A percentile compares a stretch with the other conserved stretches of the same genome.
phyloP scores from a whole-genome alignment of 192 early-diverging fungal genomes.

The Coemansia erecta region DNA sequence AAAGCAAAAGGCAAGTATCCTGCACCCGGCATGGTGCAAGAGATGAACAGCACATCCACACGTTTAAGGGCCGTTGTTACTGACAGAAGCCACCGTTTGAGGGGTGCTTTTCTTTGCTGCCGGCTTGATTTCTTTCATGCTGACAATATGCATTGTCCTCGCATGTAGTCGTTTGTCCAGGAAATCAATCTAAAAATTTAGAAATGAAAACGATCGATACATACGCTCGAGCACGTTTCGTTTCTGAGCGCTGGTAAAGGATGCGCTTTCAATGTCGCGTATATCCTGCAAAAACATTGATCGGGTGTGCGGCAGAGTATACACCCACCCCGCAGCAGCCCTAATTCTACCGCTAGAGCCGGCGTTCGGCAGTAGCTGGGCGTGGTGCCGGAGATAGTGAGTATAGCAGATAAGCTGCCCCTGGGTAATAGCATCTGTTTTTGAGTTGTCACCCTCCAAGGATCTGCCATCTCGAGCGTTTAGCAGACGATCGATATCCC shows the following conservation, averaged over 20 bases:
- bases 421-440: slow-evolving; percentile 16
- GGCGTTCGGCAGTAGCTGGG: slow-evolving; percentile 28
- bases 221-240: slow-evolving; percentile 61
- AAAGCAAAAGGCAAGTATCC: too few relatives aligned
- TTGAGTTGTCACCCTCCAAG: neutral
- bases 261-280: slow-evolving; percentile 68
- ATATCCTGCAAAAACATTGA: slow-evolving; percentile 75
- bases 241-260: slow-evolving; percentile 55
- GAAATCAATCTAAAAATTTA: neutral
- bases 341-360: slow-evolving; percentile 19
- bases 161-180: neutral
- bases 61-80: too few relatives aligned
- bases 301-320: slow-evolving; percentile 54
- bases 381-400: slow-evolving; percentile 63
- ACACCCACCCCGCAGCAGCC: slow-evolving; percentile 24
- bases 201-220: slow-evolving; percentile 57
- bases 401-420: slow-evolving; percentile 48
- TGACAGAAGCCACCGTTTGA: too few relatives aligned
- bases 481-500: slow-evolving; percentile 61
- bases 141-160: neutral
- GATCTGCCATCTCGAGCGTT: slow-evolving; percentile 32
- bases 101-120: too few relatives aligned
- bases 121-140: too few relatives aligned
- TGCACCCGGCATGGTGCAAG: too few relatives aligned
- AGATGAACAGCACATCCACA: too few relatives aligned